Conservation (phyloP, 2,329 filamentous ascomycete species). For the Arthrobotrys sphaeroides region DNA sequence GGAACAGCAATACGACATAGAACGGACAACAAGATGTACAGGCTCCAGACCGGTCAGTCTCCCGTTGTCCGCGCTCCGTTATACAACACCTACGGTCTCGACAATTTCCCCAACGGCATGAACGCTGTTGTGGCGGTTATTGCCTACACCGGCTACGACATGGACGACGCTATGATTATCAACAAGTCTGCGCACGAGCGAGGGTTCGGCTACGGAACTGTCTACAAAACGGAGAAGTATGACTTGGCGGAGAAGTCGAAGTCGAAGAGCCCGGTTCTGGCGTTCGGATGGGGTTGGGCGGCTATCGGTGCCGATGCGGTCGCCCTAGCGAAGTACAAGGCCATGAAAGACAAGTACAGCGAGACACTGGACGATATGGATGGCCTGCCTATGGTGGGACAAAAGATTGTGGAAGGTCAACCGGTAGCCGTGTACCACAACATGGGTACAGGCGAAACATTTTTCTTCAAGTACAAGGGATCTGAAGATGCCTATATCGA, state of each 20-base stretch:
- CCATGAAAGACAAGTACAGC: conserved; percentile 49
- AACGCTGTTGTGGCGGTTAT: conserved; percentile 98
- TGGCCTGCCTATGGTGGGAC: conserved; percentile 82
- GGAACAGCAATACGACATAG: conserved; percentile 83
- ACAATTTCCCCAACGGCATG: conserved; percentile 97
- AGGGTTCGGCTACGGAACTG: conserved; percentile 92
- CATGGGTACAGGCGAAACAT: conserved; percentile 75
- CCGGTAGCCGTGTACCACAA: conserved; percentile 85
- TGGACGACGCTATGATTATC: conserved; percentile 99
- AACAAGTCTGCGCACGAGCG: conserved; percentile 97
- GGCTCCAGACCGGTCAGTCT: conserved; percentile 93
- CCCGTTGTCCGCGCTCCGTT: conserved; percentile 90
- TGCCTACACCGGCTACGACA: conserved; percentile 98
- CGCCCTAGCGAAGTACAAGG: conserved; percentile 37
- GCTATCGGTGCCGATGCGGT: conserved; percentile 43
- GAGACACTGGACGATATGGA: conserved; percentile 72
- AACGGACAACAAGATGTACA: conserved; percentile 97
- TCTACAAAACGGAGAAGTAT: conserved; percentile 97
- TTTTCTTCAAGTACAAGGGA: conserved; percentile 96
- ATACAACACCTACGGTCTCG: conserved; percentile 94
- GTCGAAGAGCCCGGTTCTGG: conserved; percentile 37
- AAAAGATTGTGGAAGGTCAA: conserved; percentile 80
- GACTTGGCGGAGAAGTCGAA: conserved; percentile 67
- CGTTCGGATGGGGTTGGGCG: conserved; percentile 52
- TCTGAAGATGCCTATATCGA: conserved; percentile 87